phyloP scores from a whole-genome alignment of 129 eudicot species.

The Flaveria linearis region DNA sequence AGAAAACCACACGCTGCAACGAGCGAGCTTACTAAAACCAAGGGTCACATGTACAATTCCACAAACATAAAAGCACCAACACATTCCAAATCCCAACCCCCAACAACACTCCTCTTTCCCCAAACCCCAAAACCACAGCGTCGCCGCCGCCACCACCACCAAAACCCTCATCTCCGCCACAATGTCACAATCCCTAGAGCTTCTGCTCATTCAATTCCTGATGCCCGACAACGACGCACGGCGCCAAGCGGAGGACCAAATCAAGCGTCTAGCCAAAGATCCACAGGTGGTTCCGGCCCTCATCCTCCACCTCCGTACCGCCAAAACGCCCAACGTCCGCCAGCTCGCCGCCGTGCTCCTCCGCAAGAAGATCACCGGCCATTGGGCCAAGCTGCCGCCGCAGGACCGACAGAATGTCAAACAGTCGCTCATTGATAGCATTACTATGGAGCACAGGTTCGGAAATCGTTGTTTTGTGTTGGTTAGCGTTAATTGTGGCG shows the following conservation, averaged over 20 bases:
- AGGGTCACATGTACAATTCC: neutral
- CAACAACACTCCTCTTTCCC: slow-evolving; percentile 3
- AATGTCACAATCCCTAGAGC: slow-evolving; percentile 92
- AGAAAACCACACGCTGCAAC: too few relatives aligned
- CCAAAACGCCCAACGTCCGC: slow-evolving; percentile 94
- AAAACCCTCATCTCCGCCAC: slow-evolving; percentile 32
- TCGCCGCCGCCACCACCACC: slow-evolving; percentile 37
- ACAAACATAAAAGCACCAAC: slow-evolving; percentile 14
- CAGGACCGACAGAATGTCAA: slow-evolving; percentile 72
- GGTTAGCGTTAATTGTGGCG: neutral
- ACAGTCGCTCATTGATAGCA: slow-evolving; percentile 87
- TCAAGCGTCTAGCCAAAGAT: slow-evolving; percentile 88
- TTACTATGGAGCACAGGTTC: slow-evolving; percentile 91
- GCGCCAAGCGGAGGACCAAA: slow-evolving; percentile 98
- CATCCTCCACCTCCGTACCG: slow-evolving; percentile 89
- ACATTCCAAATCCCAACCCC: slow-evolving; percentile 16
- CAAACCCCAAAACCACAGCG: slow-evolving; percentile 25
- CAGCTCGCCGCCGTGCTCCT: slow-evolving; percentile 95
- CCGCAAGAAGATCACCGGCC: slow-evolving; percentile 96
- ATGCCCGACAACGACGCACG: slow-evolving; percentile 99
- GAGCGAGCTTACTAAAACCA: neutral
- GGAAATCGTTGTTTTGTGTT: slow-evolving; percentile 3
- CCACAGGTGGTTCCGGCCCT: slow-evolving; percentile 97
- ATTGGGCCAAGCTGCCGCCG: slow-evolving; percentile 82
- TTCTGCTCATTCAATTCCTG: slow-evolving; percentile 76